Percentiles rank a stretch among this genome's conserved stretches.
phyloP scores from a whole-genome alignment of 2,329 filamentous ascomycete species.

The Myotisia sp. region DNA sequence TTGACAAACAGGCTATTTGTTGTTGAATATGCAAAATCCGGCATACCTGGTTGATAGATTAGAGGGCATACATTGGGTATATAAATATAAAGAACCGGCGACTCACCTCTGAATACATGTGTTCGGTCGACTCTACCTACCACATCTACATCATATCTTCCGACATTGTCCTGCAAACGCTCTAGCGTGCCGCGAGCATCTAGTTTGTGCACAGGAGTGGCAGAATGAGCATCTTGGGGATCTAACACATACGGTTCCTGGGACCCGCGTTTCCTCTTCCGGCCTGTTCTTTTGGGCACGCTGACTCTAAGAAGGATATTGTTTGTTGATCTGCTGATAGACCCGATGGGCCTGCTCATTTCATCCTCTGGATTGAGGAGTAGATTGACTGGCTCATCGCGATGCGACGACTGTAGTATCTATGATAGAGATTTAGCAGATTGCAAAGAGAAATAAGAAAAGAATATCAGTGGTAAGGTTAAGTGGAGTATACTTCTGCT shows the following conservation, averaged over 20 bases:
- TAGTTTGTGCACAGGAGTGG: slow-evolving; percentile 24
- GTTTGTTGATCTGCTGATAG: slow-evolving; percentile 59
- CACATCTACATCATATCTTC: slow-evolving; percentile 51
- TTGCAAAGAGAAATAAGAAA: neutral
- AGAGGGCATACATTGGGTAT: neutral
- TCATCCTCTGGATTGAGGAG: slow-evolving; percentile 68
- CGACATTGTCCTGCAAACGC: slow-evolving; percentile 56
- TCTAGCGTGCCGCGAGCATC: slow-evolving; percentile 43
- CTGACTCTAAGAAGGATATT: slow-evolving; percentile 79
- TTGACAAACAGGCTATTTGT: slow-evolving; percentile 54
- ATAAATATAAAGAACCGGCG: neutral
- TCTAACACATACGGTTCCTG: slow-evolving; percentile 48
- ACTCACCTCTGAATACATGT: slow-evolving; percentile 64
- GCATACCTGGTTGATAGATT: slow-evolving; percentile 39
- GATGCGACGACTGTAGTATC: slow-evolving; percentile 33
- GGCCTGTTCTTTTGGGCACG: slow-evolving; percentile 71
- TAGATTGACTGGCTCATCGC: slow-evolving; percentile 46
- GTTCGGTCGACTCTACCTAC: slow-evolving; percentile 63
- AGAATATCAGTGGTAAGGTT: neutral
- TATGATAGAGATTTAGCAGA: slow-evolving; percentile 13
- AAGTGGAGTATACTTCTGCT: slow-evolving; percentile 31
- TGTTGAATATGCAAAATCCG: slow-evolving; percentile 75
- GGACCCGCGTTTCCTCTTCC: slow-evolving; percentile 70
- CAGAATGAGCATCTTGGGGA: slow-evolving; percentile 19
- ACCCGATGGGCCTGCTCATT: slow-evolving; percentile 62